These are phyloP conservation scores for Fragaria nilgerrensis DNA, from an alignment of 306 rosid species.

Conservation along the genomic window DNA sequence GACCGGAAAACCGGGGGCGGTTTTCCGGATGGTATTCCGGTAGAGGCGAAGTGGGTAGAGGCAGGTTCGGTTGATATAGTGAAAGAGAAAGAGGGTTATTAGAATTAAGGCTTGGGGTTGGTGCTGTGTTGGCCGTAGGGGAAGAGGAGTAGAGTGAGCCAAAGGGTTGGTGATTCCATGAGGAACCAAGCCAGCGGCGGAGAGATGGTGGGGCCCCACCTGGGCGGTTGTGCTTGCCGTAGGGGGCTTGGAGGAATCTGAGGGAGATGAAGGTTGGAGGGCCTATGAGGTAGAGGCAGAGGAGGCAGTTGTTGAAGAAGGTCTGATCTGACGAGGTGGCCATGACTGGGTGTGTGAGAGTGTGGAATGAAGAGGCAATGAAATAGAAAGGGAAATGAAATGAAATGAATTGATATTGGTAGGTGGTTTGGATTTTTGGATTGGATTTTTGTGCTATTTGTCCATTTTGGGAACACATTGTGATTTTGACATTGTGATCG, in stretches of 20 bases:
- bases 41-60: constrained; percentile 59
- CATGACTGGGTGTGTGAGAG: background rate
- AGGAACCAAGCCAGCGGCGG: constrained; percentile 78
- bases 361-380: background rate
- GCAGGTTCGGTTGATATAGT: constrained; percentile 68
- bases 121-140: constrained; percentile 53
- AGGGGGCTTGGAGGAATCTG: constrained; percentile 74
- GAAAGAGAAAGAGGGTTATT: constrained; percentile 54
- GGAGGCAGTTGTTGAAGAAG: constrained; percentile 38
- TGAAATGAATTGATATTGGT: background rate
- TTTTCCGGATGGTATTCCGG: background rate
- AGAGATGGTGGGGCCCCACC: constrained; percentile 78
- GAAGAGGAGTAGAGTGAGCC: constrained; percentile 69
- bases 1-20: constrained; percentile 46
- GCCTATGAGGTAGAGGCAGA: constrained; percentile 46
- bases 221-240: constrained; percentile 64
- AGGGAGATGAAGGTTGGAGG: constrained; percentile 63
- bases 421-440: background rate
- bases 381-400: background rate
- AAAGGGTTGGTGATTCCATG: constrained; percentile 82
- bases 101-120: constrained; percentile 55
- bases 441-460: background rate
- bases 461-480: too few relatives aligned
- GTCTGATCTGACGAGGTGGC: constrained; percentile 24
- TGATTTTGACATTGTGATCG: too few relatives aligned